Percentiles rank a stretch among this genome's conserved stretches.
Evolutionary conservation across 352 stramenopile species (phyloP).

Genomic region (Phytophthora lateralis): DNA sequence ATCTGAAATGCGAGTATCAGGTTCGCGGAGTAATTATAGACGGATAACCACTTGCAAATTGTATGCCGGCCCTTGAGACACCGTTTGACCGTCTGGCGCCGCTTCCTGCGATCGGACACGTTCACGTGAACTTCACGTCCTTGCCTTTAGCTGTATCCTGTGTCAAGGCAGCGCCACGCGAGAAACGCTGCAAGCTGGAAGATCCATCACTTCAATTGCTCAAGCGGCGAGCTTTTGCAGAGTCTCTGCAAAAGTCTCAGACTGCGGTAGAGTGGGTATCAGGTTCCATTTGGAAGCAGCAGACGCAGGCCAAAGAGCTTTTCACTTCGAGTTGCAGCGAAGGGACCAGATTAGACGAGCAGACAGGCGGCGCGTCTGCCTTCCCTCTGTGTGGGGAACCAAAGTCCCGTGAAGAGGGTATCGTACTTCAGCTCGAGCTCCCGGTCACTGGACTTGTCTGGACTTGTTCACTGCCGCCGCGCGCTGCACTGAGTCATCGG

Average conservation of each 20-base stretch:
- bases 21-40: slow-evolving; percentile 6
- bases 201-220: too few relatives aligned
- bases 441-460: slow-evolving; percentile 27
- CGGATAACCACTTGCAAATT: slow-evolving; percentile 13
- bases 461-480: slow-evolving; percentile 19
- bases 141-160: neutral
- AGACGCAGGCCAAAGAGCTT: slow-evolving; percentile 1
- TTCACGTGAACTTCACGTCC: too few relatives aligned
- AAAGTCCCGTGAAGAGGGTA: slow-evolving; percentile 8
- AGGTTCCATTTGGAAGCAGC: neutral
- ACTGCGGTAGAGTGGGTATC: neutral
- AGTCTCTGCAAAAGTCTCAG: too few relatives aligned
- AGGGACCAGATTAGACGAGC: slow-evolving; percentile 7
- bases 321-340: slow-evolving; percentile 2
- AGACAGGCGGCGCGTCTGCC: slow-evolving; percentile 11
- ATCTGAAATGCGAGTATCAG: slow-evolving; percentile 1
- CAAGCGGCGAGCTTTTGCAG: too few relatives aligned
- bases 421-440: slow-evolving; percentile 22
- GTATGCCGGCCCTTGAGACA: slow-evolving; percentile 17
- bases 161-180: too few relatives aligned
- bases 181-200: too few relatives aligned
- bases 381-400: neutral
- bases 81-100: slow-evolving; percentile 1
- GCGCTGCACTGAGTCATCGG: slow-evolving; percentile 16
- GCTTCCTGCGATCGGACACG: too few relatives aligned